Base-by-base conservation (phyloP, 1,139 yeast species). In the Eremothecium coryli region DNA sequence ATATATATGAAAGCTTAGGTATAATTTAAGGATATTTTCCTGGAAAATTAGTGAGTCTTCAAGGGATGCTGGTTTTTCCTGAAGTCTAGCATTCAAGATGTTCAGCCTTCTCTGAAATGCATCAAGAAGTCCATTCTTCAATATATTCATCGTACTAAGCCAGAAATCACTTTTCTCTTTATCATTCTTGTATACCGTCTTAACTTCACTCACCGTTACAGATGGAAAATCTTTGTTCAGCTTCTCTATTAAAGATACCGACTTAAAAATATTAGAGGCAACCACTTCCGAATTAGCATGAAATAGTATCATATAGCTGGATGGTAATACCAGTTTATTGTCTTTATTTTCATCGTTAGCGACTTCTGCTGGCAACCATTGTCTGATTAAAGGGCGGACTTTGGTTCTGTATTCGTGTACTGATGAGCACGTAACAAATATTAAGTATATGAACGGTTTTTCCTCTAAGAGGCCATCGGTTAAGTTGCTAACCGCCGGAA, bases 331-430 rank as follows among this genome's bases (percentile, higher is more conserved):
- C 9, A 27, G n/a, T 4, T 14, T 11, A 12, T n/a, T n/a, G 12
- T 27, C 30, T n/a, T 31, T 35, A 2, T 31, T 11, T 5, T 24
- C 12, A 24, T 40, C 39, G 13, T 23, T 36, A 6, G 69, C 67
- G 14, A 52, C 56, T 20, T 65, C 70, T 13, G 57, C 51, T 0
- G 81, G 74, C 23, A 82, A 63, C 98, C 98, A 90, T 49, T 82
- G 93, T 36, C 70, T 68, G 20, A 88, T 72, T 48, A 85, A 65
- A 1, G 93, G 93, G 31, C 98, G 69, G 0, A 80, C 86, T 46
- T 79, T 82, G 1, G 79, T 61, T 44, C 93, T 67, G 56, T 90
- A 90, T 2, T 73, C 72, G 12, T 88, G 97, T 25, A 76, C 58
- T 28, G 71, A 73, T 7, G 74, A 76, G 40, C 79, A 71, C 39